Evolutionary conservation across 768 basidiomycete genomes (phyloP).

Genomic region (Tricholoma hemisulphureum): DNA sequence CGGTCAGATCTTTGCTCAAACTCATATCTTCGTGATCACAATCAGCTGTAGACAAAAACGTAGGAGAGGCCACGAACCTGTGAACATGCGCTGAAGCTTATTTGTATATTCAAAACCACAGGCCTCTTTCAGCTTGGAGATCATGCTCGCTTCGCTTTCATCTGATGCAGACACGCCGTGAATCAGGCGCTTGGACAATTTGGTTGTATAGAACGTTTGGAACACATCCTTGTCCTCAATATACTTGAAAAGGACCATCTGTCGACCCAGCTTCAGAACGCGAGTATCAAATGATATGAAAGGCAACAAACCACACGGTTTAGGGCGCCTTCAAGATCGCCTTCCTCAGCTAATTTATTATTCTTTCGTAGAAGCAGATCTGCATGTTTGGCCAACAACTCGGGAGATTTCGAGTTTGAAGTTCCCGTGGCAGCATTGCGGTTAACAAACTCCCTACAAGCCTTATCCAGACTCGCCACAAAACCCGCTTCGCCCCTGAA

Average conservation of each 20-base stretch:
- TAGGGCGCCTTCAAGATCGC: conserved; percentile 84
- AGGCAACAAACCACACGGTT: conserved; percentile 74
- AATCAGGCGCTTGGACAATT: conserved; percentile 89
- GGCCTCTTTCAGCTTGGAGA: conserved; percentile 93
- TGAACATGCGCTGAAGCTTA: conserved; percentile 97
- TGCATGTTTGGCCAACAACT: conserved; percentile 88
- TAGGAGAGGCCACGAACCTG: conserved; percentile 49
- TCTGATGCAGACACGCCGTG: conserved; percentile 90
- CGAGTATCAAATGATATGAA: conserved; percentile 30
- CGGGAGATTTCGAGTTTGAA: conserved; percentile 87
- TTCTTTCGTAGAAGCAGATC: conserved; percentile 89
- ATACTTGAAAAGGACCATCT: conserved; percentile 99
- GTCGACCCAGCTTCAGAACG: conserved; percentile 25
- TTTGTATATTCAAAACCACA: conserved; percentile 97
- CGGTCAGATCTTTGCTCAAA: conserved; percentile 91
- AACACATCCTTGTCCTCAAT: conserved; percentile 99
- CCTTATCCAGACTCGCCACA: conserved; percentile 90
- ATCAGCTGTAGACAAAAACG: not conserved
- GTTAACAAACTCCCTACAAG: conserved; percentile 94
- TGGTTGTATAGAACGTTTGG: conserved; percentile 96
- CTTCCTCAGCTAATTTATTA: conserved; percentile 93
- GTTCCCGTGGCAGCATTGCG: conserved; percentile 84
- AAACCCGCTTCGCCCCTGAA: conserved; percentile 94
- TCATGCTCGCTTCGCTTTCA: conserved; percentile 97
- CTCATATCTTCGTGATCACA: conserved; percentile 69